Percentiles rank a stretch among this genome's conserved stretches.
These are phyloP conservation scores for Monosporascus sp. DNA, from an alignment of 2,329 filamentous ascomycete species.

Conservation along the genomic window DNA sequence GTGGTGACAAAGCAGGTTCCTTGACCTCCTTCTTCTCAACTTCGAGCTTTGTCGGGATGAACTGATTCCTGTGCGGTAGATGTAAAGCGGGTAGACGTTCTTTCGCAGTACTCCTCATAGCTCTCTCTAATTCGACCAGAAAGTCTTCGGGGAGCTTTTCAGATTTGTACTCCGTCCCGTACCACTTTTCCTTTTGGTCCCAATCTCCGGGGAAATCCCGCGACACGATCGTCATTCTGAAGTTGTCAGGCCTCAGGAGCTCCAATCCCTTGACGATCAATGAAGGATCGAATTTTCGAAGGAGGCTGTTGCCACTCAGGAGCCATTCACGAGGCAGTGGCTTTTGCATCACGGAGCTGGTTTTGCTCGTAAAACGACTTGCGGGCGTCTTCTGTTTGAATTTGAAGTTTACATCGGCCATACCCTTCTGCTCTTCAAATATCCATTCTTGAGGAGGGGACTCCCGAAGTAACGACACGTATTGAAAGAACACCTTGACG, in stretches of 20 bases:
- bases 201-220: slow-evolving; percentile 79
- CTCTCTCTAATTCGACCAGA: slow-evolving; percentile 62
- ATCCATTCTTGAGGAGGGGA: slow-evolving; percentile 85
- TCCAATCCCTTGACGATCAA: slow-evolving; percentile 69
- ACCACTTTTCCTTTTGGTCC: slow-evolving; percentile 93
- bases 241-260: slow-evolving; percentile 80
- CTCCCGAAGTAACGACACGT: slow-evolving; percentile 80
- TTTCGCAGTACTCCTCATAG: slow-evolving; percentile 50
- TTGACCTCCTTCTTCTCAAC: slow-evolving; percentile 92
- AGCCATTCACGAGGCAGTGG: slow-evolving; percentile 82
- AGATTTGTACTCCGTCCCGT: slow-evolving; percentile 86
- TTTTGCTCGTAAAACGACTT: slow-evolving; percentile 79
- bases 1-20: slow-evolving; percentile 67
- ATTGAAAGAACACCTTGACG: slow-evolving; percentile 81
- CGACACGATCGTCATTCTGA: slow-evolving; percentile 77
- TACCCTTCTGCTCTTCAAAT: slow-evolving; percentile 82
- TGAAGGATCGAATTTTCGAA: slow-evolving; percentile 76
- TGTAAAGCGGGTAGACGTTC: slow-evolving; percentile 68
- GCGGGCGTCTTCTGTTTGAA: slow-evolving; percentile 92
- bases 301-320: slow-evolving; percentile 69
- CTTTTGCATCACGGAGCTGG: slow-evolving; percentile 87
- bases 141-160: slow-evolving; percentile 76
- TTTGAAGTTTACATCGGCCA: slow-evolving; percentile 90
- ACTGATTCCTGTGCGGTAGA: slow-evolving; percentile 89
- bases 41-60: slow-evolving; percentile 87